Evolutionary conservation across 768 basidiomycete genomes (phyloP), one percentile per base, ranked within the genome.

Genomic region (Mycena capillaripes): DNA sequence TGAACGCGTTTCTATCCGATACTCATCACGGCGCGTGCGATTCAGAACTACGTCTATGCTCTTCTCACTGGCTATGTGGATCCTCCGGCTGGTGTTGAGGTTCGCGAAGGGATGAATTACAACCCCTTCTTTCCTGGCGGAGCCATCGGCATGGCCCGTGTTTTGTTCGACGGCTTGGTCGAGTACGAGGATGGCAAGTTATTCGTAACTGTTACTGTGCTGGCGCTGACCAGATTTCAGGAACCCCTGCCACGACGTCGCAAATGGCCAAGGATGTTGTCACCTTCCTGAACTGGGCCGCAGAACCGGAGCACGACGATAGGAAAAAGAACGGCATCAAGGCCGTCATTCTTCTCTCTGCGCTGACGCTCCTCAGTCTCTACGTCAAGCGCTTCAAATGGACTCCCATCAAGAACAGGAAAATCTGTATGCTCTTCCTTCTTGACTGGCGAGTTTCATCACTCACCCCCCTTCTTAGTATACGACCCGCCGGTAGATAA

Each of bases 241-340:
- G 94, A 58, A 99, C 98, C 4, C 97, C 98, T 17, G 95, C 97
- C 16, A 99, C 98, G 57, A 93, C 96, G 8, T 95, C 96, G 7
- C 98, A 99, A 82, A 97, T 99, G 97, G 97, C 98, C 76, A 99
- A 99, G 89, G 98, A 99, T 79, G 97, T 99, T 64, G 90, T 90
- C 55, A 95, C 94, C 3, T 98, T 99, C 93, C 85, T 99, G 59
- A 91, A 91, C 85, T 99, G 97, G 97, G 95, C 97, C 21, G 91
- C 98, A 68, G 98, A 99, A 82, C 98, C 98, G 34, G 98, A 99
- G 82, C 95, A 97, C 78, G 98, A 99, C 79, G 94, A 97, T 81
- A 89, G 98, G 81, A 99, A 99, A 89, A 97, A 96, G 89, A 92
- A 93, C 80, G 97, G 98, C 75, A 86, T 99, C 82, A 97, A 98